Evolutionary conservation across 1,139 yeast genomes (phyloP).

Genomic region (Kurtzmaniella natalensis): DNA sequence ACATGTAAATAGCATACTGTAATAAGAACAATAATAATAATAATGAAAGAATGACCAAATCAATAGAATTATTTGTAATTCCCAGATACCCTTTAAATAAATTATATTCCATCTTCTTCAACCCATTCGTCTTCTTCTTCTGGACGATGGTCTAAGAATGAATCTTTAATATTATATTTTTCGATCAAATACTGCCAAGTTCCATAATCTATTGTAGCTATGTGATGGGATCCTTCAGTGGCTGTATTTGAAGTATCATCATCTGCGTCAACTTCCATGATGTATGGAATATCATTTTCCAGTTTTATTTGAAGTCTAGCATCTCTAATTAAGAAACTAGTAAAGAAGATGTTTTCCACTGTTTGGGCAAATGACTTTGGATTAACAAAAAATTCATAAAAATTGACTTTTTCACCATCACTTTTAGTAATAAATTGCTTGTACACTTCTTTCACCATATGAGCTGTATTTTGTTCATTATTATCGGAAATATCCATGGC

Average conservation of each 20-base stretch:
- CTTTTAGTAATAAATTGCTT: conserved; percentile 28
- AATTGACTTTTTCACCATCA: conserved; percentile 40
- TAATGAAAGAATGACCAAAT: conserved; percentile 7
- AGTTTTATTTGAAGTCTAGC: conserved; percentile 56
- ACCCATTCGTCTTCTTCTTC: conserved; percentile 27
- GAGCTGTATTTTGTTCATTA: conserved; percentile 55
- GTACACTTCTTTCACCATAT: conserved; percentile 51
- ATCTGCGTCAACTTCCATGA: conserved; percentile 16
- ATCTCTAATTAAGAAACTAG: conserved; percentile 75
- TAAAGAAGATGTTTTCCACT: conserved; percentile 77
- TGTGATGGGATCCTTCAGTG: conserved; percentile 44
- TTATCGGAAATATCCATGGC: conserved; percentile 47
- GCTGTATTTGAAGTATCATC: conserved; percentile 12
- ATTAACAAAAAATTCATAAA: conserved; percentile 66
- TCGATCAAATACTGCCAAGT: conserved; percentile 59
- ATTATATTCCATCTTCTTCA: not conserved
- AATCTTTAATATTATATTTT: conserved; percentile 46
- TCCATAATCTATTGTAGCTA: conserved; percentile 62
- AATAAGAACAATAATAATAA: too few relatives aligned
- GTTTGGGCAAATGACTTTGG: conserved; percentile 76
- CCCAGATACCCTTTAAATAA: too few relatives aligned
- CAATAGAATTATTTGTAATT: not conserved
- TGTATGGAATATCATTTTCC: conserved; percentile 39
- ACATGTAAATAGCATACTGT: conserved; percentile 6
- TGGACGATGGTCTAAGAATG: conserved; percentile 48